Evolutionary conservation across 2,329 filamentous ascomycete genomes (phyloP), one percentile per base, ranked within the genome.

Genomic region (Fusarium guadeloupense): DNA sequence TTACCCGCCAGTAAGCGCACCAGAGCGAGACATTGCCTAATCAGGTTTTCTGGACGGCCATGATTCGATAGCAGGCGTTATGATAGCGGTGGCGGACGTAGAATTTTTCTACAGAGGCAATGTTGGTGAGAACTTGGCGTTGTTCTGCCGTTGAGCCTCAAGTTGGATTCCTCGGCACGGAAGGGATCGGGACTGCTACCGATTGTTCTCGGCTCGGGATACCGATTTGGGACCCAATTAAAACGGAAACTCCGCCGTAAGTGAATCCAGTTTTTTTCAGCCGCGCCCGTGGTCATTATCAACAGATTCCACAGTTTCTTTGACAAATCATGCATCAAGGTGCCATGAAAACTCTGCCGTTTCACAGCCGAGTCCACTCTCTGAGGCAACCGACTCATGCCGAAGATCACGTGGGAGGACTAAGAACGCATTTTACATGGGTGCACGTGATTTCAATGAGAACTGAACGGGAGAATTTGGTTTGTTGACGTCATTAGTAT

Each of bases 61-160:
- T 63, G 53, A 62, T 63, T 63, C 53, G 53, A 46, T 25, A 8
- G 34, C 25, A 14, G 13, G 19, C 34, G 28, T 19, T 37, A n/a
- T 39, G 33, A 28, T 31, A 38, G 28, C 31, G 25, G 34, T 21
- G 31, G 31, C 34, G 47, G 42, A 17, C 17, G 33, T 8, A 33
- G 6, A 9, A 16, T 10, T 25, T 26, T 33, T 61, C 45, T 33
- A 40, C 46, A 30, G 46, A 54, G 40, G 54, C 30, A 63, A 55
- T 37, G 47, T 7, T 28, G 28, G 42, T 33, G 54, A 49, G 33
- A 16, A 63, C 41, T 54, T 64, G 60, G 57, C 43, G 55, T 40
- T 19, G 53, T 47, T 64, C 37, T 55, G 33, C 59, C 54, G 59
- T 39, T 56, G 60, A 64, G 60, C 59, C 59, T 26, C 59, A 63